A percentile compares a stretch with the other conserved stretches of the same genome.
These are phyloP conservation scores for Apiotrichum sp. DNA, from an alignment of 1,284 basidiomycete species.

Conservation along the genomic window DNA sequence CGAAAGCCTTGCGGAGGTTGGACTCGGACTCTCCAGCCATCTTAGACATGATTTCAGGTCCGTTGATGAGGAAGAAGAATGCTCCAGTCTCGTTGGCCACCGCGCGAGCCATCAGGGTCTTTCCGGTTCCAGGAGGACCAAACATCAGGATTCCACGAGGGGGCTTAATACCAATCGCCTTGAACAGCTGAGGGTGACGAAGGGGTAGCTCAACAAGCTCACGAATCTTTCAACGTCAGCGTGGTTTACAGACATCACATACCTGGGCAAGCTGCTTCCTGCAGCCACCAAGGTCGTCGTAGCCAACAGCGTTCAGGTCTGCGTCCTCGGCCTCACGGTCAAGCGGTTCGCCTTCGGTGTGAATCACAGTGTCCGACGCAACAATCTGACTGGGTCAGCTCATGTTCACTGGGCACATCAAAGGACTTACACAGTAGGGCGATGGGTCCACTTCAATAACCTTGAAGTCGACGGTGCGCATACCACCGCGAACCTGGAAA, in stretches of 20 bases:
- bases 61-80: conserved; percentile 99
- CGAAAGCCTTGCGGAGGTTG: conserved; percentile 95
- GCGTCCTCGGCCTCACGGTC: conserved; percentile 99
- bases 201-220: conserved; percentile 97
- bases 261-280: conserved; percentile 96
- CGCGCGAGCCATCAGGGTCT: conserved; percentile 97
- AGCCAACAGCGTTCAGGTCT: conserved; percentile 93
- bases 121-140: conserved; percentile 94
- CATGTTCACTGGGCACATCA: neutral
- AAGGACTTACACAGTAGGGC: conserved; percentile 35
- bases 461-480: conserved; percentile 98
- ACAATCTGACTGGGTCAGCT: conserved; percentile 30
- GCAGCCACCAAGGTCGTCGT: conserved; percentile 98
- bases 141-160: conserved; percentile 96
- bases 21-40: conserved; percentile 98
- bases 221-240: conserved; percentile 58
- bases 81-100: conserved; percentile 99
- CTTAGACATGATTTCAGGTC: conserved; percentile 99
- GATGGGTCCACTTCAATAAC: conserved; percentile 47
- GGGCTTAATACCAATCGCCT: conserved; percentile 99
- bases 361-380: conserved; percentile 40
- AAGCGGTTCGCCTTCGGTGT: conserved; percentile 87
- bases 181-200: conserved; percentile 98
- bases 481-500: conserved; percentile 96
- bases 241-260: conserved; percentile 4